Evolutionary conservation across 331 rosid genomes (phyloP).

Genomic region (Quercus phellos): DNA sequence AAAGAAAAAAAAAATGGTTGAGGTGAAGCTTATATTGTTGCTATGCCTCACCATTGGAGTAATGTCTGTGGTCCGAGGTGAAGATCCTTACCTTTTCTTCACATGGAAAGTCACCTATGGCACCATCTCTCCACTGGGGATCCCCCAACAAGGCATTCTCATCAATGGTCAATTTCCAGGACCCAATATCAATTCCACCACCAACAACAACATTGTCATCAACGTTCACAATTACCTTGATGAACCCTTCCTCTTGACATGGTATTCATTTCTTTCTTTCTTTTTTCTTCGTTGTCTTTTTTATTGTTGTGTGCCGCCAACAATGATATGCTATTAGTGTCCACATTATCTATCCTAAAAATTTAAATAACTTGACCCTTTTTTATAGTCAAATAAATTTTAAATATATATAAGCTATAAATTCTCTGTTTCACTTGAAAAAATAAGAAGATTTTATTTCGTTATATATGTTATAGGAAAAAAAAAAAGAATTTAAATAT

Average conservation of each 20-base stretch:
- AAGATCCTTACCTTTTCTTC: constrained; percentile 58
- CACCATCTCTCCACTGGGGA: constrained; percentile 64
- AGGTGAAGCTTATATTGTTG: neutral
- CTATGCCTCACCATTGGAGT: neutral
- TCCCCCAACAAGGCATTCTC: constrained; percentile 63
- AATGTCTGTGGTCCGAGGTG: constrained; percentile 25
- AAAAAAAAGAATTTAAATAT: too few species aligned
- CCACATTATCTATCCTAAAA: too few species aligned
- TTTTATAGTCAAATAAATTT: too few species aligned
- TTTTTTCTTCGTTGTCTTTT: too few species aligned
- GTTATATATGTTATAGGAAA: too few species aligned
- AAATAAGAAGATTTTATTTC: too few species aligned
- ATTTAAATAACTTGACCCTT: too few species aligned
- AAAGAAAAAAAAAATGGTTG: neutral
- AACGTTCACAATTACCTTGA: constrained; percentile 56
- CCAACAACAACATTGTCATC: constrained; percentile 57
- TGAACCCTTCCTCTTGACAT: constrained; percentile 61
- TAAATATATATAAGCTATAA: too few species aligned
- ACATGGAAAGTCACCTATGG: constrained; percentile 72
- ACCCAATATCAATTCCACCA: constrained; percentile 61
- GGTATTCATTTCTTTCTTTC: constrained; percentile 11
- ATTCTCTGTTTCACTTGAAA: too few species aligned
- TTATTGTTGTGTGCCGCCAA: too few species aligned
- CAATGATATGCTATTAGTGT: too few species aligned
- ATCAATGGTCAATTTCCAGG: constrained; percentile 69